Evolutionary conservation across 495 filamentous ascomycete genomes (phyloP).

Genomic region (Penicillium robsamsonii): DNA sequence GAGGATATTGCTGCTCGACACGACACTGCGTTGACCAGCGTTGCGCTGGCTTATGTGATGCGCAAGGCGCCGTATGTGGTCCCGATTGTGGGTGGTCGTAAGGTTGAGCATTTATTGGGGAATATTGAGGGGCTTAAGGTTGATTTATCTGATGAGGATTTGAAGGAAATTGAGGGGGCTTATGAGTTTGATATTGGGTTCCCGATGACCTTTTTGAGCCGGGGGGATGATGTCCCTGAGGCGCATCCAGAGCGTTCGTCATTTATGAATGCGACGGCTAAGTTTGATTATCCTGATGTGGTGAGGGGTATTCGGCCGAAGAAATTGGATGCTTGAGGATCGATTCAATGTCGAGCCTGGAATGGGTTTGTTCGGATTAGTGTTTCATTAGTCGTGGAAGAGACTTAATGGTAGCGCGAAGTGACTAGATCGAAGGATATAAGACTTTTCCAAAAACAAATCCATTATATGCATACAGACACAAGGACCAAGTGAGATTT

Average conservation of each 20-base stretch:
- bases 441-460: conserved; percentile 18
- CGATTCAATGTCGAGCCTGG: neutral
- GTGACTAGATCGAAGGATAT: neutral
- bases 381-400: neutral
- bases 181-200: conserved; percentile 63
- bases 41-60: conserved; percentile 70
- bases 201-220: conserved; percentile 51
- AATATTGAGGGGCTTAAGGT: conserved; percentile 68
- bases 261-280: conserved; percentile 20
- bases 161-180: conserved; percentile 62
- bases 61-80: conserved; percentile 74
- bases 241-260: conserved; percentile 17
- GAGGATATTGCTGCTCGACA: conserved; percentile 59
- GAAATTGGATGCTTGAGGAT: conserved; percentile 19
- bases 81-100: conserved; percentile 68
- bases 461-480: conserved; percentile 45
- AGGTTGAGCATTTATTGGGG: conserved; percentile 61
- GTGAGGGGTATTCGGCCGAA: conserved; percentile 17
- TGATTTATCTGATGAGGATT: conserved; percentile 56
- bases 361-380: neutral
- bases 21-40: conserved; percentile 45
- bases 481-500: conserved; percentile 25
- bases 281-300: conserved; percentile 28
- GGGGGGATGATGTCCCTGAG: conserved; percentile 15
- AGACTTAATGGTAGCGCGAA: neutral